phyloP scores from a whole-genome alignment of 1,284 basidiomycete genomes.

The Cryptococcus jaspeensis region DNA sequence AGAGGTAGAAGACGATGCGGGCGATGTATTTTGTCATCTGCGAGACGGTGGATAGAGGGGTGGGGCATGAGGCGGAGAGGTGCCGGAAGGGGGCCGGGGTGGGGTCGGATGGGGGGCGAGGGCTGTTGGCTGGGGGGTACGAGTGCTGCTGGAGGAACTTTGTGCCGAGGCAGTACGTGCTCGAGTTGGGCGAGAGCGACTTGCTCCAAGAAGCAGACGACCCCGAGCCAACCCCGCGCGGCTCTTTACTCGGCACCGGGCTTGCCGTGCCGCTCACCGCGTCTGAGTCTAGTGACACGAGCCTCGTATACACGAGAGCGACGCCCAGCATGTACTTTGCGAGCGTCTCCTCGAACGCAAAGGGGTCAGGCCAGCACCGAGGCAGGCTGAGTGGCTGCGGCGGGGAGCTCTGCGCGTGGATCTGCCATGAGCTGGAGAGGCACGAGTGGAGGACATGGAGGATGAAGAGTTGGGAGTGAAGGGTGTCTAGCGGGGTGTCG shows the following conservation, averaged over 20 bases:
- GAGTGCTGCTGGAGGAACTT: constrained; percentile 37
- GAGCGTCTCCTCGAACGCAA: constrained; percentile 77
- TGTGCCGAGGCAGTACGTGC: constrained; percentile 22
- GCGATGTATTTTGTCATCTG: constrained; percentile 56
- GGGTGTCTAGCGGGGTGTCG: constrained; percentile 64
- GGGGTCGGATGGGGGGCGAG: constrained; percentile 4
- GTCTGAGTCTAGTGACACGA: constrained; percentile 56
- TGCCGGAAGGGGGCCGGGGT: background rate
- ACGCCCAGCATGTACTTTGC: constrained; percentile 82
- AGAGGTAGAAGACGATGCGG: constrained; percentile 81
- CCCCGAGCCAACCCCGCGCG: constrained; percentile 19
- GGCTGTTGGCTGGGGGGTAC: constrained; percentile 20
- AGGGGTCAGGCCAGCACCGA: constrained; percentile 64
- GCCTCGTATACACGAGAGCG: constrained; percentile 75
- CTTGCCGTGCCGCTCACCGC: constrained; percentile 12
- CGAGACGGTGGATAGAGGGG: constrained; percentile 25
- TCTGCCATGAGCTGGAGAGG: constrained; percentile 73
- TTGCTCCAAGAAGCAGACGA: constrained; percentile 22
- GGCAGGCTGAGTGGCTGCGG: constrained; percentile 28
- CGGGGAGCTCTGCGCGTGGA: constrained; percentile 23
- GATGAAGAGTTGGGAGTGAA: constrained; percentile 86
- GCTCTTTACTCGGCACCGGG: constrained; percentile 26
- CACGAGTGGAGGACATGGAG: constrained; percentile 75
- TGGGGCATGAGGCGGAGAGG: constrained; percentile 20
- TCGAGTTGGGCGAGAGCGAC: constrained; percentile 14